Base-by-base conservation (phyloP, 2,329 filamentous ascomycete species). In the Beauveria sp. region DNA sequence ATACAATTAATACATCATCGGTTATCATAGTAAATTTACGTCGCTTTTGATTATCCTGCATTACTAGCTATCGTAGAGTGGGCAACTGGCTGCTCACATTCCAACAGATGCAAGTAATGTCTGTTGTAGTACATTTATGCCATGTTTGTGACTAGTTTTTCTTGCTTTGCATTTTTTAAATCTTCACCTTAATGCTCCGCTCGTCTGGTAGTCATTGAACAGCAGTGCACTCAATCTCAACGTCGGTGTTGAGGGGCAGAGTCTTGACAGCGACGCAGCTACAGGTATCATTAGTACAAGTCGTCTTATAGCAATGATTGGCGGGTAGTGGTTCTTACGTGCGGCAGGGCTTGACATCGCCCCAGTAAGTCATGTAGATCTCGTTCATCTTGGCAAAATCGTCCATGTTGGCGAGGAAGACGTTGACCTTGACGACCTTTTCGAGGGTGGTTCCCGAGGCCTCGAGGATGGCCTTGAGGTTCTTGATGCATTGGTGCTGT, bases 371-470 rank as follows among this genome's bases (percentile, higher is more conserved):
- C 70, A 82, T 83, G 70, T 90, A 91, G 54, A 87, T 81, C 67
- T 81, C 81, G 74, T 91, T 92, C 86, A 91, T 90, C 72, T 87
- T 84, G 42, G 79, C 82, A 70, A 91, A 91, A 74, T 91, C 80
- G 65, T 81, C 84, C 87, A 91, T 91, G 70, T 86, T 81, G 62
- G 85, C 81, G 58, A 91, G 78, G 78, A 91, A 91, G 67, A 91
- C 86, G 67, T 83, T 85, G 63, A 88, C 85, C 78, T 90, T 90
- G 70, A 91, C 85, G 24, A 90, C 85, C 70, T 85, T 85, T 50
- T 80, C 75, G 50, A 92, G 77, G 61, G 77, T 80, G 43, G 83
- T 86, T 20, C 87, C 87, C 5, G 88, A 87, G 55, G 84, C 88
- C 63, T 85, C 81, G 42, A 92, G 79, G 63, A 92, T 86, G 38